Base-by-base conservation (phyloP, 2,329 filamentous ascomycete species). In the Claviceps maximensis region DNA sequence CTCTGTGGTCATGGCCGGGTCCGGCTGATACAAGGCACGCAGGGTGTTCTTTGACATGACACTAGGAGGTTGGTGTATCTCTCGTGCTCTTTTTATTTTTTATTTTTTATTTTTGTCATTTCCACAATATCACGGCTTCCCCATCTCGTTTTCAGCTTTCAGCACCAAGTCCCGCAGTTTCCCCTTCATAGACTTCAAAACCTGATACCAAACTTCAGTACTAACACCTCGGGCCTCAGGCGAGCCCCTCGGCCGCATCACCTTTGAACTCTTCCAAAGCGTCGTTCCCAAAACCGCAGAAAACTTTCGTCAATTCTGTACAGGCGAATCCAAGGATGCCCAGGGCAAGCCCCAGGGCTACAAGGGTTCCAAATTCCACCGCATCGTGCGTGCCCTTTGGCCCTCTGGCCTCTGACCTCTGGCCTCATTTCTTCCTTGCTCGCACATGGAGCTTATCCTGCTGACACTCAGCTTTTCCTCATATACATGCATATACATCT, bases 291-390 rank as follows among this genome's bases (percentile, higher is more conserved):
- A 84, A 62, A 97, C 93, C 9, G 88, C 89, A 31, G 93, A 97
- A 70, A 97, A 97, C 74, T 97, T 98, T 68, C 87, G 90, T 47
- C 89, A 94, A 65, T 95, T 95, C 72, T 96, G 90, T 72, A 97
- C 91, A 0, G 93, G 93, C 61, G 91, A 97, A 74, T 83, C 79
- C 59, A 95, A 89, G 71, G 87, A 87, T 64, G 69, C 79, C 50
- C 78, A 82, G 10, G 88, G 89, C 36, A 77, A 83, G 57, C 86
- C 90, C 0, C 87, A 94, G 65, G 93, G 93, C 57, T 98, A 96
- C 77, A 97, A 96, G 72, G 87, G 87, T 52, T 86, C 81, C 73
- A 94, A 89, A 68, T 96, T 97, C 63, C 93, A 97, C 70, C 84
- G 93, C 54, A 88, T 97, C 61, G 89, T 94, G 71, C 62, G 85